phyloP scores from a whole-genome alignment of 176 grass and related monocot species.

The Zoysia japonica region DNA sequence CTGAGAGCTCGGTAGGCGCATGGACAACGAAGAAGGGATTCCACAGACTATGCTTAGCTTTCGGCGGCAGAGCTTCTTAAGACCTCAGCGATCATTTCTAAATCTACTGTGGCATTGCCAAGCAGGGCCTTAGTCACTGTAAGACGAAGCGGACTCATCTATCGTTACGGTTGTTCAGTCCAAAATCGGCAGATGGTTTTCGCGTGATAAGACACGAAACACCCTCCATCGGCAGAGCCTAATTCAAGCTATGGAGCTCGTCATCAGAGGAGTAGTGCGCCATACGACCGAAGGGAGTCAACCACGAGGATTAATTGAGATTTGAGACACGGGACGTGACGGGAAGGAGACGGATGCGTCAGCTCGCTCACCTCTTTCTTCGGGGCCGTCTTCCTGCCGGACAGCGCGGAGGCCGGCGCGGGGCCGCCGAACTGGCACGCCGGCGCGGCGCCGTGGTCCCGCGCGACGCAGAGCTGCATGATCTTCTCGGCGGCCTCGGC shows the following conservation, averaged over 20 bases:
- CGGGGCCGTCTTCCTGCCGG: conserved; percentile 9
- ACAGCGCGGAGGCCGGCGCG: conserved; percentile 28
- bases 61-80: no score
- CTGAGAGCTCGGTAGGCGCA: background rate
- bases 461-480: conserved; percentile 82
- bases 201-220: no score
- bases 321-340: background rate
- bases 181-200: no score
- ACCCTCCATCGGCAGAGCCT: background rate
- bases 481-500: conserved; percentile 82
- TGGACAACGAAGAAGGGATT: background rate
- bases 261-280: background rate
- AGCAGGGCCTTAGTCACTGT: no score
- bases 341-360: background rate
- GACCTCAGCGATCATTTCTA: background rate
- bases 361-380: conserved; percentile 72
- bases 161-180: no score
- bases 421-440: background rate
- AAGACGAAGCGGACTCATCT: no score
- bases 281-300: background rate
- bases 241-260: background rate
- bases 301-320: no score
- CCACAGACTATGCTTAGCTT: background rate
- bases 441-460: conserved; percentile 38
- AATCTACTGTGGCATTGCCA: background rate